Percentiles rank a stretch among this genome's conserved stretches.
phyloP scores from a whole-genome alignment of 2,329 filamentous ascomycete genomes.

The Ophiostoma sp. region DNA sequence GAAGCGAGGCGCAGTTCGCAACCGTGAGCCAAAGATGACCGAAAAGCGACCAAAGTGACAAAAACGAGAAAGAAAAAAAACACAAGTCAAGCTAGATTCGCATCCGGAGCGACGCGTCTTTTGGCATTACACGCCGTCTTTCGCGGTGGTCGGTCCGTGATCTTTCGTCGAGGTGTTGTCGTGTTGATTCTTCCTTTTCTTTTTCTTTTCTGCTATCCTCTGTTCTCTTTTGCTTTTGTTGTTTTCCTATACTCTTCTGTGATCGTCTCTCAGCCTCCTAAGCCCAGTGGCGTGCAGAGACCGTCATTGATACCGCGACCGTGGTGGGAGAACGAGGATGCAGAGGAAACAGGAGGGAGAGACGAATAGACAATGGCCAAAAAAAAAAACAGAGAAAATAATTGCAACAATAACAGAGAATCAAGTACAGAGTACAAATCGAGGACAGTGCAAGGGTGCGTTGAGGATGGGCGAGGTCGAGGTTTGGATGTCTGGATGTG shows the following conservation, averaged over 20 bases:
- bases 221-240: not conserved
- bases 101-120: slow-evolving; percentile 7
- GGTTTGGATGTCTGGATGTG: slow-evolving; percentile 25
- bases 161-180: not conserved
- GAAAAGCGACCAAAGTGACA: not conserved
- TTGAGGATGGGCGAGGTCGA: not conserved
- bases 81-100: not conserved
- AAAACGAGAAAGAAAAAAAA: not conserved
- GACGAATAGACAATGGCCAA: not conserved
- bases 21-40: not conserved
- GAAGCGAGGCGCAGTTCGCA: slow-evolving; percentile 11
- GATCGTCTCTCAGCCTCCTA: slow-evolving; percentile 9
- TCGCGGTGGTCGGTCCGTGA: not conserved
- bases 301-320: not conserved
- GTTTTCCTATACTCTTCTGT: not conserved
- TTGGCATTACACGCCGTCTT: not conserved
- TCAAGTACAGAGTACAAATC: not conserved
- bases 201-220: not conserved
- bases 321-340: not conserved
- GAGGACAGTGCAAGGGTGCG: not conserved
- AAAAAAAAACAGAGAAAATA: not conserved
- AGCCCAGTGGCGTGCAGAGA: not conserved
- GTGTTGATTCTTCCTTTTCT: not conserved
- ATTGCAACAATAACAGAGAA: not conserved
- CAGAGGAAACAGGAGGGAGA: not conserved